Evolutionary conservation across 148 eudicot species (phyloP), one percentile per base, ranked within the genome.

Genomic region (Salicornia ramosissima): DNA sequence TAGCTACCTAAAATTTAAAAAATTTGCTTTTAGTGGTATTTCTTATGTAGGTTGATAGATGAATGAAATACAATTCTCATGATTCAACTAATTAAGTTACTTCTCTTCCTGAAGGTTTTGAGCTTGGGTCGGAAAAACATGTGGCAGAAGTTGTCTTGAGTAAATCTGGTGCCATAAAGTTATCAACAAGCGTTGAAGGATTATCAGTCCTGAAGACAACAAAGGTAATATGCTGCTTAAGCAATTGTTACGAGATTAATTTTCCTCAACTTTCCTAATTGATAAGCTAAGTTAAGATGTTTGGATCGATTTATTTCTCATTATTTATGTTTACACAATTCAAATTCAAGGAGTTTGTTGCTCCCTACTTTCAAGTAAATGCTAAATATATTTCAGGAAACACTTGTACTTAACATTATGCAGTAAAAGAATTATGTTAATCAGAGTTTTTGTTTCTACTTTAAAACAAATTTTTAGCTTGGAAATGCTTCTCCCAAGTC

Each of bases 61-160:
- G 12, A 24, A 51, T 34, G 39, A 28, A 52, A 28, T 24, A 21
- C 13, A 7, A 3, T 29, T 11, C 31, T 42, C 21, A 45, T 10
- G 30, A 45, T 14, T 43, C 64, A 9, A 73, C 28, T 21, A 28
- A 46, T 45, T 45, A 22, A 70, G 9, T 64, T 52, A n/a, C 28
- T 77, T 59, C 66, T 69, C 30, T 64, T 21, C 30, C 45, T 72
- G 29, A 61, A 94, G 99, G 99, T 67, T 94, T 90, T 78, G 87
- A 91, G 79, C 97, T 94, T 76, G 99, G 99, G 73, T 84, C 97
- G 31, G 99, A 91, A 83, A 89, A 83, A 77, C 99, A 91, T 76
- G 82, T 81, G 47, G 80, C 97, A 16, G 97, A 94, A 84, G 96
- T 89, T 57, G 73, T 79, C 12, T 73, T 91, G 34, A 82, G 69